Conservation (phyloP, 2,329 filamentous ascomycete genomes). For the Cercospora zeina region DNA sequence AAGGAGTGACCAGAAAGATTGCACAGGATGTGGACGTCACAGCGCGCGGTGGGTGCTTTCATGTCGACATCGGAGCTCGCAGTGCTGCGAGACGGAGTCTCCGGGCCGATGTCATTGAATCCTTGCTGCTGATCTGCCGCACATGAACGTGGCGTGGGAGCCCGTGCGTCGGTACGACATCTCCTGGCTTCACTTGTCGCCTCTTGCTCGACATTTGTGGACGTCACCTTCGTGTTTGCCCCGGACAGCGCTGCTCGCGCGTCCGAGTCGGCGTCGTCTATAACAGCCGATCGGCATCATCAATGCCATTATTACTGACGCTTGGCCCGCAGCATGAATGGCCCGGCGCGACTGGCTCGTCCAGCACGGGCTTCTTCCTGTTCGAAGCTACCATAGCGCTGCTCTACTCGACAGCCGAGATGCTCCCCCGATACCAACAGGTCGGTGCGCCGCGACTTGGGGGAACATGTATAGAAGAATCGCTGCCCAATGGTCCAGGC, state of each 20-base stretch:
- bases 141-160: neutral
- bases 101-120: neutral
- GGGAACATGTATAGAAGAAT: neutral
- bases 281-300: neutral
- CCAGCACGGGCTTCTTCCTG: conserved; percentile 7
- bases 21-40: neutral
- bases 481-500: conserved; percentile 7
- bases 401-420: neutral
- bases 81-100: neutral
- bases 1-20: neutral
- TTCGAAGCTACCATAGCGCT: conserved; percentile 11
- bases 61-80: conserved; percentile 11
- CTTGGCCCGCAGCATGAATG: no score
- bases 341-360: neutral
- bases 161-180: neutral
- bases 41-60: neutral
- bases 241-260: neutral
- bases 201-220: neutral
- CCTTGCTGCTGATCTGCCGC: conserved; percentile 2
- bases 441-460: conserved; percentile 2
- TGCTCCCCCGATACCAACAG: conserved; percentile 4
- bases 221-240: neutral
- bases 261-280: neutral
- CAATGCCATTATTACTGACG: neutral
- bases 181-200: neutral